These are phyloP conservation scores for Coemansia sp. DNA, from an alignment of 192 early-diverging fungal species.

Conservation along the genomic window DNA sequence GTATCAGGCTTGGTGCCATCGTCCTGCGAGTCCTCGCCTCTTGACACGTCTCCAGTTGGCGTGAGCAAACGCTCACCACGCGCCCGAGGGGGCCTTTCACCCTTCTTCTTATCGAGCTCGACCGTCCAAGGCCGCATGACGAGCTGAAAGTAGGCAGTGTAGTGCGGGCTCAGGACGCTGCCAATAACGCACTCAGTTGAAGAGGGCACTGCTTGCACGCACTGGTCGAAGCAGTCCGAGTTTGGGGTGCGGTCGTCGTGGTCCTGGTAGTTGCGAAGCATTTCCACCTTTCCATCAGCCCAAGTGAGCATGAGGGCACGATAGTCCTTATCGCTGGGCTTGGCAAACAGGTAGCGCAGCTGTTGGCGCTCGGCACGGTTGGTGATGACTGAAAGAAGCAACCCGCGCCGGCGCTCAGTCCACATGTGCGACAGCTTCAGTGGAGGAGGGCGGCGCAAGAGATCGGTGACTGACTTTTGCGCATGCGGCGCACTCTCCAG, in stretches of 20 bases:
- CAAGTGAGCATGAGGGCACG: constrained; percentile 56
- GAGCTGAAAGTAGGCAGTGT: constrained; percentile 52
- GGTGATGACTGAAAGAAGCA: constrained; percentile 46
- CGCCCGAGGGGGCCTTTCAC: neutral
- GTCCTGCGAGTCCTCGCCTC: neutral
- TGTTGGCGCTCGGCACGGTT: constrained; percentile 58
- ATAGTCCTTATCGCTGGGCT: constrained; percentile 52
- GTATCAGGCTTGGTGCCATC: constrained; percentile 6
- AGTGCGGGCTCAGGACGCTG: constrained; percentile 53
- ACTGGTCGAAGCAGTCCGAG: constrained; percentile 41
- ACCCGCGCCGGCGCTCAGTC: constrained; percentile 40
- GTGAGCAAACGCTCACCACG: neutral
- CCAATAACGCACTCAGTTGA: constrained; percentile 39
- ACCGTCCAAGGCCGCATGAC: constrained; percentile 31
- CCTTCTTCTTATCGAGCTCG: constrained; percentile 34
- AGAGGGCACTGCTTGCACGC: constrained; percentile 22
- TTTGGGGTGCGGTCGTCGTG: constrained; percentile 1
- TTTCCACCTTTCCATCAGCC: constrained; percentile 53
- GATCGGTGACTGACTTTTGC: constrained; percentile 40
- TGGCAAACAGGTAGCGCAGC: constrained; percentile 55
- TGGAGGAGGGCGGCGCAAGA: constrained; percentile 41
- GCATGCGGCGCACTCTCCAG: constrained; percentile 50
- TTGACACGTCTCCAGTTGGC: neutral
- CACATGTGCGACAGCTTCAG: constrained; percentile 44
- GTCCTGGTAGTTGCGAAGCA: constrained; percentile 52